Conservation (phyloP, 495 filamentous ascomycete genomes). For the Daldinia loculata region DNA sequence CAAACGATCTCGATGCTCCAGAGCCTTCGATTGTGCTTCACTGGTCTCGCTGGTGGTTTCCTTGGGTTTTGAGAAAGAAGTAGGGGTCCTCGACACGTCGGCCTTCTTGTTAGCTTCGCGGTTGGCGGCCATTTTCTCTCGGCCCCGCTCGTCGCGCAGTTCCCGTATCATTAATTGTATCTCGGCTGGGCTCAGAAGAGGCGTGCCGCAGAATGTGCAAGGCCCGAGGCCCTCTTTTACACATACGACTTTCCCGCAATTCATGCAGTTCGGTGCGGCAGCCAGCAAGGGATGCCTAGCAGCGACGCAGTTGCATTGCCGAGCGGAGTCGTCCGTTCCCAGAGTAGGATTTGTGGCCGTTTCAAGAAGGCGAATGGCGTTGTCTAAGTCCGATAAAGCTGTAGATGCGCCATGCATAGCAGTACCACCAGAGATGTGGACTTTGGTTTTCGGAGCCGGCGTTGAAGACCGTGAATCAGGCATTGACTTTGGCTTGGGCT, state of each 20-base stretch:
- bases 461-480: conserved; percentile 64
- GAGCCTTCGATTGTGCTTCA: conserved; percentile 63
- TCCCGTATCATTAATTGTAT: conserved; percentile 86
- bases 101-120: conserved; percentile 70
- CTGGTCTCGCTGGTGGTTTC: conserved; percentile 48
- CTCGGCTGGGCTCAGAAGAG: conserved; percentile 74
- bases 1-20: conserved; percentile 83
- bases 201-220: conserved; percentile 86
- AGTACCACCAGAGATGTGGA: conserved; percentile 73
- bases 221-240: conserved; percentile 93
- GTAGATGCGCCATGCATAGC: conserved; percentile 80
- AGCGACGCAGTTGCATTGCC: conserved; percentile 85
- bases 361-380: conserved; percentile 90
- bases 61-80: conserved; percentile 59
- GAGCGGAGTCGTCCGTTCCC: conserved; percentile 57
- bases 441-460: conserved; percentile 63
- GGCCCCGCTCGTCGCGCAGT: conserved; percentile 84
- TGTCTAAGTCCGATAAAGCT: conserved; percentile 82
- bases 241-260: conserved; percentile 96
- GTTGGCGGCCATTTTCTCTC: conserved; percentile 83
- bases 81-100: conserved; percentile 64
- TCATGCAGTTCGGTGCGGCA: conserved; percentile 90
- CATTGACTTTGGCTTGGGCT: conserved; percentile 67
- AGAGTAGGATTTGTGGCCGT: conserved; percentile 85
- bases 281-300: conserved; percentile 83